A percentile compares a stretch with the other conserved stretches of the same genome.
Evolutionary conservation across 306 rosid species (phyloP).

Genomic region (Prunus armeniaca): DNA sequence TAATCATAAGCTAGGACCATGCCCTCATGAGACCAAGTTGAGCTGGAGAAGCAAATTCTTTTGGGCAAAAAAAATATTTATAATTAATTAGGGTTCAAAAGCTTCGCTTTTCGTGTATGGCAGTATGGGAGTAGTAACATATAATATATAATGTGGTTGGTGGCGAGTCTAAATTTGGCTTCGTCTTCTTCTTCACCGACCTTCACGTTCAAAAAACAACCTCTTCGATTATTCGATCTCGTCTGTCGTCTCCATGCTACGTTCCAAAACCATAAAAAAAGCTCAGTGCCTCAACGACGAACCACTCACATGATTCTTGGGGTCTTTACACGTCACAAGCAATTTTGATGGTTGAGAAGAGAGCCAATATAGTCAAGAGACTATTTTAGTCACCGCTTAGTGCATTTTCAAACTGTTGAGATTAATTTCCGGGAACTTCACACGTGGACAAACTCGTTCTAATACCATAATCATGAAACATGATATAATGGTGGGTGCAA

Average conservation of each 20-base stretch:
- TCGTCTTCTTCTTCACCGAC: not conserved
- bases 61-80: not conserved
- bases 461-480: no score
- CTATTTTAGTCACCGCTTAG: not conserved
- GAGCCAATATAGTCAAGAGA: not conserved
- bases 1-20: no score
- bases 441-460: no score
- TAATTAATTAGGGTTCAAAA: not conserved
- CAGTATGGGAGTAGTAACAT: not conserved
- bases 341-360: slow-evolving; percentile 14
- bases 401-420: not conserved
- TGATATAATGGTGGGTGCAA: no score
- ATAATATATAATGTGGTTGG: not conserved
- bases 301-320: slow-evolving; percentile 6
- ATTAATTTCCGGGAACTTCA: no score
- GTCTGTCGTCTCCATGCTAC: not conserved
- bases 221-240: not conserved
- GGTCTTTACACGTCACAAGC: slow-evolving; percentile 1
- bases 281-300: not conserved
- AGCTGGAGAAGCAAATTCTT: not conserved
- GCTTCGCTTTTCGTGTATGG: not conserved
- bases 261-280: not conserved
- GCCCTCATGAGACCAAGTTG: no score
- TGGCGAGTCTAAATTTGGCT: slow-evolving; percentile 21
- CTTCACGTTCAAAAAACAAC: slow-evolving; percentile 1